Evolutionary conservation across 805 yeast genomes (phyloP).

Genomic region (Pachysolen tannophilus): DNA sequence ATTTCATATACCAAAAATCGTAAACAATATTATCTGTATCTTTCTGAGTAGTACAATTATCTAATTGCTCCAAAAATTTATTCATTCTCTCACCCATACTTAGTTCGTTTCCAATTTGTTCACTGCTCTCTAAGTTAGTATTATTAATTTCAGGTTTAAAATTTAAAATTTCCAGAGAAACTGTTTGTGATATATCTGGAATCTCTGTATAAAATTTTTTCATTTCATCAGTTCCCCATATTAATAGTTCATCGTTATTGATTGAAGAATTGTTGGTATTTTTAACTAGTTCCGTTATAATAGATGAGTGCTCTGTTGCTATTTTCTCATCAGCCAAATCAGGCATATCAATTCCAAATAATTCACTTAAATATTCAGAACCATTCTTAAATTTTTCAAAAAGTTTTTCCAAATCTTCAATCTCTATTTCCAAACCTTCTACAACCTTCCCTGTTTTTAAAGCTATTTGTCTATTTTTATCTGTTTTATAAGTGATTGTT

Average conservation of each 20-base stretch:
- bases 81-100: constrained; percentile 31
- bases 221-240: constrained; percentile 66
- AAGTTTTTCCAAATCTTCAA: constrained; percentile 17
- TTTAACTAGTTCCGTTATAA: constrained; percentile 18
- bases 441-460: constrained; percentile 58
- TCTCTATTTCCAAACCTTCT: constrained; percentile 21
- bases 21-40: constrained; percentile 41
- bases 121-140: constrained; percentile 5
- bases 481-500: constrained; percentile 26
- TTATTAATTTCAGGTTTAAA: constrained; percentile 11
- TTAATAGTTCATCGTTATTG: constrained; percentile 9
- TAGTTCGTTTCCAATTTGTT: too few relatives aligned
- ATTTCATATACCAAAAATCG: constrained; percentile 37
- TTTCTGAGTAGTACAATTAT: constrained; percentile 33
- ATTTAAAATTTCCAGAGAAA: constrained; percentile 19
- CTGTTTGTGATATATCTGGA: constrained; percentile 31
- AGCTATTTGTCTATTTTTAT: constrained; percentile 43
- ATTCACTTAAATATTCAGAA: constrained; percentile 34
- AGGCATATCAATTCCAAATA: constrained; percentile 31
- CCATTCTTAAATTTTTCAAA: constrained; percentile 37
- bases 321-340: constrained; percentile 19
- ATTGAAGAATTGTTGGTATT: constrained; percentile 12
- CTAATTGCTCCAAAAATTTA: constrained; percentile 34
- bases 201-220: constrained; percentile 54
- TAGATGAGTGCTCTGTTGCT: constrained; percentile 17